phyloP scores from a whole-genome alignment of 352 stramenopile species.

The Phytopythium ostracodes region DNA sequence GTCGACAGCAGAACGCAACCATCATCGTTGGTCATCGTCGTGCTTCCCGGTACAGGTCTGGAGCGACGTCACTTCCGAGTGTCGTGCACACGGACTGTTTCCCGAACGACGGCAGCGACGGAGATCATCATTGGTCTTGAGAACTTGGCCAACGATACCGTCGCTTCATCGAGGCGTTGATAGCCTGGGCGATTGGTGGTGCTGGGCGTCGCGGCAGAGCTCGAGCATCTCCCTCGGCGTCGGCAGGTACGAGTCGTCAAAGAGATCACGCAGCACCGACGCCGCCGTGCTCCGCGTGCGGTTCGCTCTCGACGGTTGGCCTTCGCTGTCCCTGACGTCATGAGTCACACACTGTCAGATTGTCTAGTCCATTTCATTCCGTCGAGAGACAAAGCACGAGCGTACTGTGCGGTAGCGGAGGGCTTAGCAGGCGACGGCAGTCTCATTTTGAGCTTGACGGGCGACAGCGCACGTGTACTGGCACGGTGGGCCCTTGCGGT shows the following conservation, averaged over 20 bases:
- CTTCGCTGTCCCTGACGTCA: not conserved
- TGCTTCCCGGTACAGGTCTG: no score
- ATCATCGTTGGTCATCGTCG: no score
- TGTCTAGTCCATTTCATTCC: no score
- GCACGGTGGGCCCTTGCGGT: not conserved
- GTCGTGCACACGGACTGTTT: no score
- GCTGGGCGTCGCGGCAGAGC: slow-evolving; percentile 22
- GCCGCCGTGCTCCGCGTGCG: slow-evolving; percentile 14
- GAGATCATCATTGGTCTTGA: no score
- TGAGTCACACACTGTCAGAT: no score
- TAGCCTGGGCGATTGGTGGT: not conserved
- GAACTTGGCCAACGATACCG: no score
- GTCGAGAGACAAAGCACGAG: no score
- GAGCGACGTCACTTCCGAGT: no score
- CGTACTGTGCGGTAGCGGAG: not conserved
- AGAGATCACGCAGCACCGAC: slow-evolving; percentile 36
- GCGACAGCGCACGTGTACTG: not conserved
- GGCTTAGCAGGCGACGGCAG: not conserved
- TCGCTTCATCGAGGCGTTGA: not conserved
- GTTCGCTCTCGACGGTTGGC: not conserved
- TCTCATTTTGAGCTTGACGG: slow-evolving; percentile 4
- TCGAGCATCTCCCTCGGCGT: slow-evolving; percentile 53
- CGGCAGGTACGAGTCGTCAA: slow-evolving; percentile 59
- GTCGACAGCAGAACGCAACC: no score
- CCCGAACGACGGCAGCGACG: no score